These are phyloP conservation scores for Venturia pyrina DNA, from an alignment of 2,329 filamentous ascomycete genomes.

Conservation along the genomic window DNA sequence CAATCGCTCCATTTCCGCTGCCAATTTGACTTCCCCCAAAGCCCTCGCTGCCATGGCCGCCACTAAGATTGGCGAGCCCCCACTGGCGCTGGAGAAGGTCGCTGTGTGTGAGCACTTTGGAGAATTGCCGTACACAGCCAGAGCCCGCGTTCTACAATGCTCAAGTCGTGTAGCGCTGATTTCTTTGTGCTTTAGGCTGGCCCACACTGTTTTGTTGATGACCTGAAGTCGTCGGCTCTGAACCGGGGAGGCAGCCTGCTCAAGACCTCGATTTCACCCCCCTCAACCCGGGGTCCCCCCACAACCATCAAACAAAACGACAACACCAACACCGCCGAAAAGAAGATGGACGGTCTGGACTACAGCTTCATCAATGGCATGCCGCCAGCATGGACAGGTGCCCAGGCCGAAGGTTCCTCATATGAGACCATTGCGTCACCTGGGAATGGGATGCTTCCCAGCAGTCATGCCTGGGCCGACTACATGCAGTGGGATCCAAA, in stretches of 20 bases:
- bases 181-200: not conserved
- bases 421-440: not conserved
- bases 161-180: not conserved
- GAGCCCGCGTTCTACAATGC: not conserved
- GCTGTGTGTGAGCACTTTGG: not conserved
- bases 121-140: not conserved
- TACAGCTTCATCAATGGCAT: slow-evolving; percentile 1
- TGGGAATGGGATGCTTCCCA: not conserved
- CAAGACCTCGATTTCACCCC: not conserved
- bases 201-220: slow-evolving; percentile 4
- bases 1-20: not conserved
- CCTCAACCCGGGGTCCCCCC: not conserved
- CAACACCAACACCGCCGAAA: not conserved
- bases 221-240: not conserved
- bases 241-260: not conserved
- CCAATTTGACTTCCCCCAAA: not conserved
- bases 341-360: not conserved
- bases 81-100: not conserved
- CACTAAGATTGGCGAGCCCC: not conserved
- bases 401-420: not conserved
- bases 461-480: slow-evolving; percentile 1
- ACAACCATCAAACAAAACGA: not conserved
- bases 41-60: not conserved
- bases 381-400: not conserved
- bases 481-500: slow-evolving; percentile 4